phyloP scores from a whole-genome alignment of 2,329 filamentous ascomycete genomes.

The Thielaviopsis euricoi region DNA sequence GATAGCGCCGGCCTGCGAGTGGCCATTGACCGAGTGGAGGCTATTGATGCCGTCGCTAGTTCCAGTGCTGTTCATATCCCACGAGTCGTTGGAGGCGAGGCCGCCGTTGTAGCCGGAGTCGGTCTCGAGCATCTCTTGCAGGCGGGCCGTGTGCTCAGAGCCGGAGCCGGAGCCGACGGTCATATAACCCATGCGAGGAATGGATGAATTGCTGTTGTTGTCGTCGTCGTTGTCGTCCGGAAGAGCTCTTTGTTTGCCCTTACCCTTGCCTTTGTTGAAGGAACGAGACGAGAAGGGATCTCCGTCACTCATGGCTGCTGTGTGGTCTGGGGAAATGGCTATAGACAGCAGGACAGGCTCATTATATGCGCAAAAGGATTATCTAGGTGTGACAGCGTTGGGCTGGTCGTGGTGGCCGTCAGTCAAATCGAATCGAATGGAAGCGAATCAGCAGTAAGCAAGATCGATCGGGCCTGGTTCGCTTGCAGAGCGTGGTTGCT shows the following conservation, averaged over 20 bases:
- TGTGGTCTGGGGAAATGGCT: too few species aligned
- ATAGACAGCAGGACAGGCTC: too few species aligned
- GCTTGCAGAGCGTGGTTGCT: too few species aligned
- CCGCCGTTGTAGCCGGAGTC: conserved; percentile 91
- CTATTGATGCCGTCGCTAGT: conserved; percentile 13
- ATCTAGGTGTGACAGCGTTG: too few species aligned
- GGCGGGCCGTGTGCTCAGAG: conserved; percentile 62
- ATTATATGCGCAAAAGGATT: too few species aligned
- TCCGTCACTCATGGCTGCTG: too few species aligned
- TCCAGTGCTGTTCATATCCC: conserved; percentile 19
- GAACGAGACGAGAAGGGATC: conserved; percentile 19
- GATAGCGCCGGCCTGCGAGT: conserved; percentile 59
- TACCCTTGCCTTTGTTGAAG: conserved; percentile 37
- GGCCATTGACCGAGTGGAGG: conserved; percentile 20
- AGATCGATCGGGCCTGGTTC: too few species aligned
- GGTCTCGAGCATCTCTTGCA: conserved; percentile 66
- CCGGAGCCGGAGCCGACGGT: conserved; percentile 64
- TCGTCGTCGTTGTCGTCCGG: conserved; percentile 14
- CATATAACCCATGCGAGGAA: conserved; percentile 45
- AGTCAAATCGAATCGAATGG: too few species aligned
- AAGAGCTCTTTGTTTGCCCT: conserved; percentile 30
- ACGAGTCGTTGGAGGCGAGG: conserved; percentile 43
- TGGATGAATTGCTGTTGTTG: conserved; percentile 12
- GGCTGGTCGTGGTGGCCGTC: too few species aligned
- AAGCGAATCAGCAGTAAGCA: too few species aligned